Percentiles rank a stretch among this genome's conserved stretches.
phyloP scores from a whole-genome alignment of 805 yeast species.

The Pichia sporocuriosa region DNA sequence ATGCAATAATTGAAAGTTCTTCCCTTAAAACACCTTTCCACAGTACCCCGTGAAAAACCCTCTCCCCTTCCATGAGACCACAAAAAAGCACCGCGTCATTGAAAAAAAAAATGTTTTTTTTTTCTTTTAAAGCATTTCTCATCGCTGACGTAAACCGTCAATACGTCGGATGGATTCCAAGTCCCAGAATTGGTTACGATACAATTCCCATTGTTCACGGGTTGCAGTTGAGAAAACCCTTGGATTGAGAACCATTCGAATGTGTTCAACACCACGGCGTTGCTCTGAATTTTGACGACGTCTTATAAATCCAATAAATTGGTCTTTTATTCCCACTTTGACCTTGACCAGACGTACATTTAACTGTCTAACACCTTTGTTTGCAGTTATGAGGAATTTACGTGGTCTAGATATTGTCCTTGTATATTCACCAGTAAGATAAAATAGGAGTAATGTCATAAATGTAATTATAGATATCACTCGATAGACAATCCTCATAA shows the following conservation, averaged over 20 bases:
- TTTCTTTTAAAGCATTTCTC: neutral
- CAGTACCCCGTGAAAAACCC: neutral
- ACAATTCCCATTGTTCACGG: constrained; percentile 92
- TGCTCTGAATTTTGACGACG: constrained; percentile 17
- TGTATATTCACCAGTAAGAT: constrained; percentile 82
- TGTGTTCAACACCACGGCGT: constrained; percentile 73
- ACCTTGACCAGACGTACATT: constrained; percentile 73
- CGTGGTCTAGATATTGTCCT: constrained; percentile 80
- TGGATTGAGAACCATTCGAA: constrained; percentile 75
- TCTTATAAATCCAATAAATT: constrained; percentile 1
- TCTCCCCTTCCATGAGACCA: neutral
- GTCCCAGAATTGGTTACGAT: constrained; percentile 90
- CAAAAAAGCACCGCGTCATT: neutral
- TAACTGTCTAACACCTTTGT: constrained; percentile 80
- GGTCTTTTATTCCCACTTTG: constrained; percentile 19
- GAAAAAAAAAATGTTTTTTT: neutral
- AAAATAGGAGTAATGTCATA: constrained; percentile 70
- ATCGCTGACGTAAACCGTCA: neutral
- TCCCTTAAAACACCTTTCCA: neutral
- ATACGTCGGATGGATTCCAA: constrained; percentile 39
- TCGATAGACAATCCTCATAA: constrained; percentile 37
- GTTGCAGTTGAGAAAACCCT: constrained; percentile 75
- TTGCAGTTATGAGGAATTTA: constrained; percentile 70
- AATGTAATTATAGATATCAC: constrained; percentile 54
- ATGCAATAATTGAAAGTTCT: no score